These are phyloP conservation scores for Coemansia sp. DNA, from an alignment of 192 early-diverging fungal species.

Conservation along the genomic window DNA sequence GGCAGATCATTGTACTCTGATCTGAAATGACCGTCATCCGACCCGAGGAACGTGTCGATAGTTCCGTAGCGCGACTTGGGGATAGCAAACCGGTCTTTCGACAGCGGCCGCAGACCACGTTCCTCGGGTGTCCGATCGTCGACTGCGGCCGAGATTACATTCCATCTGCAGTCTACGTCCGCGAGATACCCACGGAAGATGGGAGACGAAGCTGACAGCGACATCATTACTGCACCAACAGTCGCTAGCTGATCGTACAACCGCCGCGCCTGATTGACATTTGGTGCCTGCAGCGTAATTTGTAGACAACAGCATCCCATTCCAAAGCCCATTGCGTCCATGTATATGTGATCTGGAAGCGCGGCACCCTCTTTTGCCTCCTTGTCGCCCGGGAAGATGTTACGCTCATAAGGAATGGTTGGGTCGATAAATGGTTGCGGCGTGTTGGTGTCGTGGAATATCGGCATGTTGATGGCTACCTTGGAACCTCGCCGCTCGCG, in stretches of 20 bases:
- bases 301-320: constrained; percentile 99
- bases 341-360: constrained; percentile 90
- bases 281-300: constrained; percentile 95
- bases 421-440: constrained; percentile 84
- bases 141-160: constrained; percentile 88
- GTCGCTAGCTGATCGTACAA: constrained; percentile 95
- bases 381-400: constrained; percentile 63
- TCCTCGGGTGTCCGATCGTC: constrained; percentile 93
- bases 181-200: constrained; percentile 92
- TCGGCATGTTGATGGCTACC: constrained; percentile 94
- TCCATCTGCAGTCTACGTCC: constrained; percentile 97
- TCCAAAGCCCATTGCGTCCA: constrained; percentile 99
- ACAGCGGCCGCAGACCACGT: constrained; percentile 73
- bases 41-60: constrained; percentile 82
- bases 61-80: constrained; percentile 96
- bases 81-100: constrained; percentile 75
- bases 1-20: constrained; percentile 91
- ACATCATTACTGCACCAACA: constrained; percentile 91
- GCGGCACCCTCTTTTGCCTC: constrained; percentile 76
- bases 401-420: constrained; percentile 59
- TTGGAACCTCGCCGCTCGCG: constrained; percentile 88
- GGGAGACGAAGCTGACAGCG: constrained; percentile 87
- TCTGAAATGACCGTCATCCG: constrained; percentile 67
- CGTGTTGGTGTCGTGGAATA: constrained; percentile 89
- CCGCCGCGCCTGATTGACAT: constrained; percentile 84